These are phyloP conservation scores for Trypanosoma boissoni DNA, from an alignment of 208 protist species.

Conservation along the genomic window DNA sequence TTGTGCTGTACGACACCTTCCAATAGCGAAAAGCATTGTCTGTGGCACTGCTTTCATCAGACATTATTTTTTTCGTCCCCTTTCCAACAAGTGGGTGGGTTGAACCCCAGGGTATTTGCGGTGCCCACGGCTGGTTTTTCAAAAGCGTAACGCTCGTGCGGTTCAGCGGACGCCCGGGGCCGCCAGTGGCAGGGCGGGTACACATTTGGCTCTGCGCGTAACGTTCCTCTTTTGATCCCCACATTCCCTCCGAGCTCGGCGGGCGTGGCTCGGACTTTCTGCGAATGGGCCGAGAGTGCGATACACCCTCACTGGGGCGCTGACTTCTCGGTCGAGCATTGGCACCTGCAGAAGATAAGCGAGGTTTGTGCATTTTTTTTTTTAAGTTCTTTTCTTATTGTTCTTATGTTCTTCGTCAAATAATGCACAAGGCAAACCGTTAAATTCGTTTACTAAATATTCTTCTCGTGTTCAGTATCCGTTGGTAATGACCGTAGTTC, in stretches of 20 bases:
- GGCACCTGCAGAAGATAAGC: no score
- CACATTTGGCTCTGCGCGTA: not conserved
- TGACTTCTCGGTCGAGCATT: no score
- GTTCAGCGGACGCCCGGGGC: not conserved
- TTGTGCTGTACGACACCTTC: constrained; percentile 10
- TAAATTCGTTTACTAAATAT: no score
- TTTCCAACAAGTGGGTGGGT: not conserved
- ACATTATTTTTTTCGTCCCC: not conserved
- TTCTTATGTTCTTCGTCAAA: no score
- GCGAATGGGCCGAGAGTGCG: not conserved
- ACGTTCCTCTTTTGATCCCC: not conserved
- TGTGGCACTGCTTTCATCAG: not conserved
- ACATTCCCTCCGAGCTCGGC: not conserved
- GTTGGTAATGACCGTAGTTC: no score
- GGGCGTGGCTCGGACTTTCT: not conserved
- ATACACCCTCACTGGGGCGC: not conserved
- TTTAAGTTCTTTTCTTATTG: no score
- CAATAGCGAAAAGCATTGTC: constrained; percentile 20
- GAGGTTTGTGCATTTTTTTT: no score
- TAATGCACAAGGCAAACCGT: no score
- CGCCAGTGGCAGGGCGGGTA: not conserved
- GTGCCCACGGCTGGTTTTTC: not conserved
- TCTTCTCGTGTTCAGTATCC: no score
- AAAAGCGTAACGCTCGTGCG: not conserved
- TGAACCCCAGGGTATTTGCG: no score